Conservation (phyloP, 345 rosid species). For the Eucalyptus cloeziana region DNA sequence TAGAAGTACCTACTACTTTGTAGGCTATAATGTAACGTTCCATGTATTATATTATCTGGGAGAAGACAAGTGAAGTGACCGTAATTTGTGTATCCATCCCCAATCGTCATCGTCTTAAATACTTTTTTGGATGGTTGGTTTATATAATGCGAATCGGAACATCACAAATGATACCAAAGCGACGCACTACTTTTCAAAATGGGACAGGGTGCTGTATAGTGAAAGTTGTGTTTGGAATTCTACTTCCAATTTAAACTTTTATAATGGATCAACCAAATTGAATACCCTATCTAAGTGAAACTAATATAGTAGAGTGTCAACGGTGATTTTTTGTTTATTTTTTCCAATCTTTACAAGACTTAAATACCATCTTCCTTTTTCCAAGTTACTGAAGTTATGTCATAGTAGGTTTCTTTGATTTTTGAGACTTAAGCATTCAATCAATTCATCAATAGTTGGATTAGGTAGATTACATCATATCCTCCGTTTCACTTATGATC, state of each 20-base stretch:
- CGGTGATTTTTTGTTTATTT: neutral
- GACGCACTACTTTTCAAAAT: neutral
- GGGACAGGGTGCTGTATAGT: neutral
- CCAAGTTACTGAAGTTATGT: neutral
- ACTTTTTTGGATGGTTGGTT: neutral
- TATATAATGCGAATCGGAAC: neutral
- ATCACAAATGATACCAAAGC: neutral
- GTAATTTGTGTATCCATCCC: neutral
- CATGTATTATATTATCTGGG: neutral
- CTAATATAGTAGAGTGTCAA: neutral
- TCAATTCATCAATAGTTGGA: neutral
- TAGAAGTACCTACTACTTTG: neutral
- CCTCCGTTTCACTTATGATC: neutral
- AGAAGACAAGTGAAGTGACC: neutral
- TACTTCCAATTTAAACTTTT: neutral
- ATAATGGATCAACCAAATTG: neutral
- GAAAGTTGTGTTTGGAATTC: neutral
- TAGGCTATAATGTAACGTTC: neutral
- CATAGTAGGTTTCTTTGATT: neutral
- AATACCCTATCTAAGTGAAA: neutral
- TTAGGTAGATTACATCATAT: neutral
- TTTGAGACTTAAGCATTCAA: neutral
- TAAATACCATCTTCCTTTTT: neutral
- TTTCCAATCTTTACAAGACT: neutral
- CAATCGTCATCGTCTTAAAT: neutral